Evolutionary conservation across 768 basidiomycete species (phyloP), one percentile per base, ranked within the genome.

Genomic region (Clitopilus hobsonii): DNA sequence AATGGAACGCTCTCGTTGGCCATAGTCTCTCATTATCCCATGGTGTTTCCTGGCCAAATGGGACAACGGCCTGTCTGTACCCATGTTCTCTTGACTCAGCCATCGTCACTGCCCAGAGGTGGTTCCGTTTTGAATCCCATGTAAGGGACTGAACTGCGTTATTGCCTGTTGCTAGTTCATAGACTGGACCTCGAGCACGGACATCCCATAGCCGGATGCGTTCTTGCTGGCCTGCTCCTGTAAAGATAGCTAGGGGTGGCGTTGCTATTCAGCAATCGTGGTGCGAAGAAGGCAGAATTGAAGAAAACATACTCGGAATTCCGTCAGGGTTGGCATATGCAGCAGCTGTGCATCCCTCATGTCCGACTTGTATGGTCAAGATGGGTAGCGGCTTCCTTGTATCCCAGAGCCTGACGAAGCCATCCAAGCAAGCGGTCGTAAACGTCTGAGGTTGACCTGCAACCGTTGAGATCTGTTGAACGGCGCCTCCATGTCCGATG

Each of bases 161-260:
- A 57, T 78, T 79, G 3, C 77, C 77, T 5, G 75, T 76, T 1
- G 73, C 65, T n/a, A 78, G 66, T 52, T 78, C 76, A 56, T 77
- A 78, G 1, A 75, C 63, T 3, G 63, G 48, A 13, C 58, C 59
- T 14, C 60, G 61, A 0, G 71, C 69, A 30, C 76, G 72, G 8
- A 76, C 51, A 54, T 80, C 76, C 75, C 75, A 78, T 25, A 75
- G n/a, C 38, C 69, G 70, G 60, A 78, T 69, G 7, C 65, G 58
- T 54, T 78, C 67, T 5, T 60, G 58, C 70, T 66, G 56, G 76
- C 73, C 2, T 49, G 10, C 60, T 63, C 71, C 25, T 5, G 11
- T 22, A 36, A 54, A 52, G 49, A n/a, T n/a, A n/a, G n/a, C n/a
- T n/a, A n/a, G n/a, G n/a, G n/a, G n/a, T n/a, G n/a, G n/a, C n/a